phyloP scores from a whole-genome alignment of 805 yeast species.

The Ogataea polymorpha region DNA sequence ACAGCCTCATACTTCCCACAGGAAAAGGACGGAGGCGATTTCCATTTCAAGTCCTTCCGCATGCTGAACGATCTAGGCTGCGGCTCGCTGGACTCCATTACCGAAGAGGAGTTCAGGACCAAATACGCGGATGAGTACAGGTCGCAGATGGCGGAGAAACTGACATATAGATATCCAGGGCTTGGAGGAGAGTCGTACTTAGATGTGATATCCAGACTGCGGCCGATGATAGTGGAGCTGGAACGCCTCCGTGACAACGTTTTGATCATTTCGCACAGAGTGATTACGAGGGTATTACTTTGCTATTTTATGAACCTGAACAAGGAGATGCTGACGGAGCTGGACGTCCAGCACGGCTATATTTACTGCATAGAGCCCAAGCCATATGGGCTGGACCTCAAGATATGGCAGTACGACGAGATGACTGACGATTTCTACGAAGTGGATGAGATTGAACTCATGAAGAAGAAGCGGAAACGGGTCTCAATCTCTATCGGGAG shows the following conservation, averaged over 20 bases:
- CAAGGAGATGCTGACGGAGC: conserved; percentile 36
- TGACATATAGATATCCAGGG: conserved; percentile 36
- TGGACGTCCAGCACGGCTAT: conserved; percentile 35
- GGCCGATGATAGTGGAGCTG: conserved; percentile 36
- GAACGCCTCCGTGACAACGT: conserved; percentile 36
- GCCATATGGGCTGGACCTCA: conserved; percentile 37
- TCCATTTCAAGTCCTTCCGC: conserved; percentile 31
- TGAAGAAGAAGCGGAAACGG: conserved; percentile 34
- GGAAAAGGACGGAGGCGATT: conserved; percentile 24
- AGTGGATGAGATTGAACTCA: conserved; percentile 36
- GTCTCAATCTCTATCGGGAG: conserved; percentile 25
- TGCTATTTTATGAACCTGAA: conserved; percentile 37
- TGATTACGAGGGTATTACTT: conserved; percentile 33
- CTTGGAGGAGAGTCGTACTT: conserved; percentile 38
- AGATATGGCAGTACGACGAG: conserved; percentile 37
- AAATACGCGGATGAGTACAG: conserved; percentile 28
- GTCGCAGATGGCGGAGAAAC: conserved; percentile 29
- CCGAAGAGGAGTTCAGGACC: conserved; percentile 29
- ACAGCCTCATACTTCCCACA: conserved; percentile 32
- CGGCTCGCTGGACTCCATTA: conserved; percentile 33
- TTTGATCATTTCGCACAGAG: conserved; percentile 34
- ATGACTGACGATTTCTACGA: conserved; percentile 34
- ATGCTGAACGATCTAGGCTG: conserved; percentile 36
- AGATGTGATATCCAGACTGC: conserved; percentile 34
- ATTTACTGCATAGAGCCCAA: conserved; percentile 38